A percentile compares a stretch with the other conserved stretches of the same genome.
These are phyloP conservation scores for Lecanoromycetidae sp. DNA, from an alignment of 2,329 filamentous ascomycete genomes.

Conservation along the genomic window DNA sequence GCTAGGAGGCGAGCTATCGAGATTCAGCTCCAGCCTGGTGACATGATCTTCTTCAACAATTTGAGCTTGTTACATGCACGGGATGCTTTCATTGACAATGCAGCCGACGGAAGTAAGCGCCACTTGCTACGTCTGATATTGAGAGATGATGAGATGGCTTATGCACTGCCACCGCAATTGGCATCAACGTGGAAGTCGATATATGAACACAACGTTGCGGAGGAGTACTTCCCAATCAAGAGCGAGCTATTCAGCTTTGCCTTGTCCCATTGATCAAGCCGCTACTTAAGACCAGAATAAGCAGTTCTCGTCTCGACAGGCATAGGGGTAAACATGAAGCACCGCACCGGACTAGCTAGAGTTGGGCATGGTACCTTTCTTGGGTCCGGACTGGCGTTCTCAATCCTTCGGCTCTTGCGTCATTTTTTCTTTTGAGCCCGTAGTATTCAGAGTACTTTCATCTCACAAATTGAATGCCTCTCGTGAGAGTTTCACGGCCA, in stretches of 20 bases:
- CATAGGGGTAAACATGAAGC: too few relatives aligned
- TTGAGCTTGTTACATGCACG: conserved; percentile 6
- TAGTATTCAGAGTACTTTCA: too few relatives aligned
- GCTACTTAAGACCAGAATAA: too few relatives aligned
- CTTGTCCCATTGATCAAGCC: conserved; percentile 5
- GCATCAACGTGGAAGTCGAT: conserved; percentile 1
- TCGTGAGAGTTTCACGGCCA: too few relatives aligned
- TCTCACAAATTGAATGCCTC: too few relatives aligned
- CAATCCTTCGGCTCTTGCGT: too few relatives aligned
- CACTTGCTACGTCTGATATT: conserved; percentile 7
- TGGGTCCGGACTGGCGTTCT: too few relatives aligned
- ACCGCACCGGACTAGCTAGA: too few relatives aligned
- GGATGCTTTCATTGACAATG: conserved; percentile 4
- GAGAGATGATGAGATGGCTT: background rate
- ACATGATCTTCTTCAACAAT: conserved; percentile 12
- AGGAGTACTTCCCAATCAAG: conserved; percentile 5
- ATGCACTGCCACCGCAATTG: background rate
- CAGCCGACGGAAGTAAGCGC: background rate
- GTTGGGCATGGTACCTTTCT: too few relatives aligned
- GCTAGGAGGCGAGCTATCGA: background rate
- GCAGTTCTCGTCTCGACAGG: too few relatives aligned
- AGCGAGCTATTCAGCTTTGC: conserved; percentile 4
- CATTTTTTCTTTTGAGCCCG: too few relatives aligned
- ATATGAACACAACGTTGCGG: conserved; percentile 3
- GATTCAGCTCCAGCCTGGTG: conserved; percentile 2